phyloP scores from a whole-genome alignment of 2,329 filamentous ascomycete species.

The Beauveria scarabaeidicola region DNA sequence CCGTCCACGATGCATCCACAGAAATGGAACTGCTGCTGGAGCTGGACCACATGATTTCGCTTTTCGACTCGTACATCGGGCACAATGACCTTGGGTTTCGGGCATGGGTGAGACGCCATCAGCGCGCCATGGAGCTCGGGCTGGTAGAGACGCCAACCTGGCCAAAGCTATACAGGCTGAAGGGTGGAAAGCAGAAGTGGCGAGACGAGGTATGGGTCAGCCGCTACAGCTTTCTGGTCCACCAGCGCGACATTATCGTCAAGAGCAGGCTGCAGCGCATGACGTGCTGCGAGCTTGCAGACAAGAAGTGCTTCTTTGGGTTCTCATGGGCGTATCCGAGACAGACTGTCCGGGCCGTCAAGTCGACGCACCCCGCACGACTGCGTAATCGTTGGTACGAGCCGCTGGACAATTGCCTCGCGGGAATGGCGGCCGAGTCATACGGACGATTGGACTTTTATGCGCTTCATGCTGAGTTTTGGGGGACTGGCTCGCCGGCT shows the following conservation, averaged over 20 bases:
- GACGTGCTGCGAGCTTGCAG: background rate
- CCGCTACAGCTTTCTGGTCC: constrained; percentile 18
- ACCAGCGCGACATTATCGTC: constrained; percentile 15
- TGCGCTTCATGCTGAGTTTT: background rate
- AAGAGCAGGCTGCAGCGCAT: constrained; percentile 5
- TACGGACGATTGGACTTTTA: background rate
- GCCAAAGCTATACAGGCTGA: constrained; percentile 11
- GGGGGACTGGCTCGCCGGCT: background rate
- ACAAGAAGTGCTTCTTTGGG: constrained; percentile 7
- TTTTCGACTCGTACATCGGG: constrained; percentile 17
- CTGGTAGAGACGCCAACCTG: constrained; percentile 10
- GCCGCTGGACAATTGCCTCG: constrained; percentile 12
- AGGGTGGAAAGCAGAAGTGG: constrained; percentile 9
- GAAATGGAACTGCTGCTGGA: constrained; percentile 10
- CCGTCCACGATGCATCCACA: constrained; percentile 3
- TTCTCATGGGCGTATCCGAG: background rate
- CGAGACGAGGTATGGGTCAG: constrained; percentile 16
- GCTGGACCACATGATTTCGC: constrained; percentile 17
- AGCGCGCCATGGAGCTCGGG: constrained; percentile 17
- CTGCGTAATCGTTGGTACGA: constrained; percentile 13
- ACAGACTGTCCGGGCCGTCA: background rate
- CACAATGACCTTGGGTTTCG: constrained; percentile 18
- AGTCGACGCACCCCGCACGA: background rate
- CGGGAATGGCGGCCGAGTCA: constrained; percentile 4
- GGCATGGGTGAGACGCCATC: constrained; percentile 16